Percentiles rank a stretch among this genome's conserved stretches.
These are phyloP conservation scores for Colletotrichum phormii DNA, from an alignment of 2,329 filamentous ascomycete genomes.

Conservation along the genomic window DNA sequence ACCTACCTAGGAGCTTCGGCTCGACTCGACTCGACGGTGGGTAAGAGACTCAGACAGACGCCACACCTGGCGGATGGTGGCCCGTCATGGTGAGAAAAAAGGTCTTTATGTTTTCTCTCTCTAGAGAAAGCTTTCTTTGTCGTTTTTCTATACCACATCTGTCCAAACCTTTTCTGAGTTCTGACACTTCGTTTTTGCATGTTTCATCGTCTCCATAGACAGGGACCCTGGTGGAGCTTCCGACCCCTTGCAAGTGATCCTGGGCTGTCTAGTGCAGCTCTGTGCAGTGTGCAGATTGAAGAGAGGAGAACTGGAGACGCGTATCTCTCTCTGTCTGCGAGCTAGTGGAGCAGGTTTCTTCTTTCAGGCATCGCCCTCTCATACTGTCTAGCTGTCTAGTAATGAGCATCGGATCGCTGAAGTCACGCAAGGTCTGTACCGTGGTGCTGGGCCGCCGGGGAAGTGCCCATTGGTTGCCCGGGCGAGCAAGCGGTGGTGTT, in stretches of 20 bases:
- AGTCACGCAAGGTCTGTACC: constrained; percentile 27
- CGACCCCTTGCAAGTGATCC: constrained; percentile 30
- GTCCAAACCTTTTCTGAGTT: constrained; percentile 8
- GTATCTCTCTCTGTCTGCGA: neutral
- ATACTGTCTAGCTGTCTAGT: constrained; percentile 1
- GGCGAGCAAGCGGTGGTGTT: constrained; percentile 14
- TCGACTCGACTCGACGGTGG: constrained; percentile 1
- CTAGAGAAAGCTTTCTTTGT: constrained; percentile 24
- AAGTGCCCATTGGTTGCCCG: constrained; percentile 25
- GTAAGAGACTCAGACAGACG: constrained; percentile 15
- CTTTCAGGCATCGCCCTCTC: constrained; percentile 30
- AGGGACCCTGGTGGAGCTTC: constrained; percentile 25
- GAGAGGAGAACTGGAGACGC: constrained; percentile 1
- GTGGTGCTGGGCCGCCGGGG: constrained; percentile 31
- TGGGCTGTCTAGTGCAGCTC: constrained; percentile 18
- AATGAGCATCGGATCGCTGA: constrained; percentile 18
- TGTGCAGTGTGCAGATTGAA: constrained; percentile 2
- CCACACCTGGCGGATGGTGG: constrained; percentile 23
- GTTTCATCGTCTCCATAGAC: constrained; percentile 32
- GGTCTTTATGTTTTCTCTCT: constrained; percentile 13
- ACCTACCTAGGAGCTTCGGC: neutral
- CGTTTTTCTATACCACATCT: constrained; percentile 15
- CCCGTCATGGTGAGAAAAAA: constrained; percentile 6
- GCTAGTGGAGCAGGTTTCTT: constrained; percentile 16
- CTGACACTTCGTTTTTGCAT: constrained; percentile 30